A percentile compares a stretch with the other conserved stretches of the same genome.
Conservation (phyloP, 768 basidiomycete genomes). For the Calocybe gangraenosa region DNA sequence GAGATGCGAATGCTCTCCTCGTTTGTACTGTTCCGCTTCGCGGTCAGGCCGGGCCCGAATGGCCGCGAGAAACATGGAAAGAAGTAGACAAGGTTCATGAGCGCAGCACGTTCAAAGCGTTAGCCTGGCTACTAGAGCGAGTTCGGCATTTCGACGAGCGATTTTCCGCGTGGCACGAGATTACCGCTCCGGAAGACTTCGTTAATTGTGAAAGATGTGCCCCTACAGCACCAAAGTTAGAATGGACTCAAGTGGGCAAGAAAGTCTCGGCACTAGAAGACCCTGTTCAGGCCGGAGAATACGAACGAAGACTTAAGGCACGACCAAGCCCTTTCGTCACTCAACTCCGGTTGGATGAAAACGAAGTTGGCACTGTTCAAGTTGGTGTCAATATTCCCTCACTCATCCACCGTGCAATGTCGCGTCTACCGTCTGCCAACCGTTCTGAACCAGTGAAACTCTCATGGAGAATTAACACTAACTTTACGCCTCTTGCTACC, state of each 20-base stretch:
- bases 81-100: slow-evolving; percentile 88
- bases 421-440: slow-evolving; percentile 63
- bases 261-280: slow-evolving; percentile 76
- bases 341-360: slow-evolving; percentile 64
- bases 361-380: slow-evolving; percentile 65
- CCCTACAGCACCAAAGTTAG: slow-evolving; percentile 68
- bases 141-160: slow-evolving; percentile 69
- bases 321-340: slow-evolving; percentile 86
- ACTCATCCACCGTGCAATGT: slow-evolving; percentile 79
- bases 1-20: slow-evolving; percentile 72
- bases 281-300: slow-evolving; percentile 80
- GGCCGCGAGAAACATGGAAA: slow-evolving; percentile 70
- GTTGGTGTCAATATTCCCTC: slow-evolving; percentile 88
- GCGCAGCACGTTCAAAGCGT: slow-evolving; percentile 69
- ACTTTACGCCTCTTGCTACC: slow-evolving; percentile 63
- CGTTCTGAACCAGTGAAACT: slow-evolving; percentile 46
- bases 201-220: slow-evolving; percentile 77
- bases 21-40: slow-evolving; percentile 71
- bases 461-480: slow-evolving; percentile 81
- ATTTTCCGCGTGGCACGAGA: slow-evolving; percentile 63
- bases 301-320: slow-evolving; percentile 82
- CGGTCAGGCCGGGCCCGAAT: slow-evolving; percentile 69
- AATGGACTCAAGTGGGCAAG: slow-evolving; percentile 65
- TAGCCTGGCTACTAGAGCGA: slow-evolving; percentile 87
- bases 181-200: slow-evolving; percentile 40